Conservation (phyloP, 768 basidiomycete genomes). For the Crassisporium funariophilum region DNA sequence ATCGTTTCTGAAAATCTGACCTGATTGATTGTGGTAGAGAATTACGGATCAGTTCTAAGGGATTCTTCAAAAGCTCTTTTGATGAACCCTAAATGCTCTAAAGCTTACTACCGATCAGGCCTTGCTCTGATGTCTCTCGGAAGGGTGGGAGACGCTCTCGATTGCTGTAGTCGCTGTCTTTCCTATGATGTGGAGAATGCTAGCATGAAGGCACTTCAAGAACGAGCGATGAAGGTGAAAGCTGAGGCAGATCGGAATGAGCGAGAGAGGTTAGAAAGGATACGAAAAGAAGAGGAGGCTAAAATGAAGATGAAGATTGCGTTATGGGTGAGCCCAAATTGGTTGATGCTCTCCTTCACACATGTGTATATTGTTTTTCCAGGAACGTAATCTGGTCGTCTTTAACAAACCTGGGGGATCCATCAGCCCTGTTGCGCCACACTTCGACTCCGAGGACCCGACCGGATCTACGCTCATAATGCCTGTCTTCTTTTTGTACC, state of each 20-base stretch:
- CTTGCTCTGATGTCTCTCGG: constrained; percentile 75
- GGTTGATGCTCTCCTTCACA: neutral
- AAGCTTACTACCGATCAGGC: constrained; percentile 87
- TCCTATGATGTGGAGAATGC: constrained; percentile 58
- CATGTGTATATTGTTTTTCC: constrained; percentile 5
- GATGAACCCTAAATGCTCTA: constrained; percentile 66
- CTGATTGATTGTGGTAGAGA: constrained; percentile 53
- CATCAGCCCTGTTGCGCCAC: constrained; percentile 60
- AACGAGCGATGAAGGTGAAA: constrained; percentile 48
- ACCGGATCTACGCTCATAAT: constrained; percentile 64
- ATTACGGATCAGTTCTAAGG: constrained; percentile 82
- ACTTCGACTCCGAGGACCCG: constrained; percentile 68
- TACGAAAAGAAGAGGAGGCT: constrained; percentile 52
- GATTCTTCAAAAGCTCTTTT: constrained; percentile 79
- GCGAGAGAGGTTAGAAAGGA: constrained; percentile 48
- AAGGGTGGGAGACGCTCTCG: constrained; percentile 77
- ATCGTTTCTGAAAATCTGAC: constrained; percentile 2
- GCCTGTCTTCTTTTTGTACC: constrained; percentile 93
- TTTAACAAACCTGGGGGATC: constrained; percentile 54
- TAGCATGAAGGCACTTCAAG: constrained; percentile 50
- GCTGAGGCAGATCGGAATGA: constrained; percentile 53
- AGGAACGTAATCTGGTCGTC: constrained; percentile 77
- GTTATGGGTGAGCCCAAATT: constrained; percentile 55
- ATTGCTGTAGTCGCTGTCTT: constrained; percentile 76
- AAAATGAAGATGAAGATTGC: constrained; percentile 57